A percentile compares a stretch with the other conserved stretches of the same genome.
These are phyloP conservation scores for Neofusicoccum cordaticola DNA, from an alignment of 2,329 filamentous ascomycete species.

Conservation along the genomic window DNA sequence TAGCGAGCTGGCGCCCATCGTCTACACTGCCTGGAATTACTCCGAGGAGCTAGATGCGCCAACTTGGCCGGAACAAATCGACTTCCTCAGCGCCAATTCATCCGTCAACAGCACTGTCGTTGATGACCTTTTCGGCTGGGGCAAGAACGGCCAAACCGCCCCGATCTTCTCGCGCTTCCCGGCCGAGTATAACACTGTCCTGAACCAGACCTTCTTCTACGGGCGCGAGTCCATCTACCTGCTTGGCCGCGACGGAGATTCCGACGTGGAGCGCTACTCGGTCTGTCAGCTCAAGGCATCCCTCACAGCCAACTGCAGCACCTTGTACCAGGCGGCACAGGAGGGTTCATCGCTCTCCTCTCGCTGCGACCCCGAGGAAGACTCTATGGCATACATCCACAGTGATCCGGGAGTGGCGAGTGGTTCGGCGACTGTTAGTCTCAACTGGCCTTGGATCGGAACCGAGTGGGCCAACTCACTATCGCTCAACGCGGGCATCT, in stretches of 20 bases:
- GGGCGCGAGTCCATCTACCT: slow-evolving; percentile 60
- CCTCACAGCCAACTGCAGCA: slow-evolving; percentile 64
- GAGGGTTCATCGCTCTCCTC: slow-evolving; percentile 59
- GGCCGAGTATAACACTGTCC: slow-evolving; percentile 59
- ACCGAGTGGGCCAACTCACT: slow-evolving; percentile 44
- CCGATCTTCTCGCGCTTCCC: slow-evolving; percentile 52
- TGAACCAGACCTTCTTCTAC: slow-evolving; percentile 34
- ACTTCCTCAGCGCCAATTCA: not conserved
- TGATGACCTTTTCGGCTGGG: slow-evolving; percentile 71
- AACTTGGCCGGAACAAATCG: slow-evolving; percentile 23
- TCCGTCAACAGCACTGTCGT: slow-evolving; percentile 46
- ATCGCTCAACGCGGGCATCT: slow-evolving; percentile 43
- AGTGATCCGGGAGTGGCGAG: slow-evolving; percentile 55
- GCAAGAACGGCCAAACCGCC: slow-evolving; percentile 56
- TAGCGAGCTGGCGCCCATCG: slow-evolving; percentile 60
- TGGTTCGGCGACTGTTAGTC: slow-evolving; percentile 39
- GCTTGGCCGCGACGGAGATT: slow-evolving; percentile 44
- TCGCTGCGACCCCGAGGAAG: slow-evolving; percentile 57
- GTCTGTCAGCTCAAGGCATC: slow-evolving; percentile 67
- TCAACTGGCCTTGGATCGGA: slow-evolving; percentile 46
- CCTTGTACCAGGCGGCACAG: slow-evolving; percentile 46
- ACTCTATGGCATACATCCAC: slow-evolving; percentile 56
- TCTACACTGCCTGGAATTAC: slow-evolving; percentile 62
- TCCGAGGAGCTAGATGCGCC: slow-evolving; percentile 26
- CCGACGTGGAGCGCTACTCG: slow-evolving; percentile 51